A percentile compares a stretch with the other conserved stretches of the same genome.
phyloP scores from a whole-genome alignment of 768 basidiomycete genomes.

The Pluteus cervinus region DNA sequence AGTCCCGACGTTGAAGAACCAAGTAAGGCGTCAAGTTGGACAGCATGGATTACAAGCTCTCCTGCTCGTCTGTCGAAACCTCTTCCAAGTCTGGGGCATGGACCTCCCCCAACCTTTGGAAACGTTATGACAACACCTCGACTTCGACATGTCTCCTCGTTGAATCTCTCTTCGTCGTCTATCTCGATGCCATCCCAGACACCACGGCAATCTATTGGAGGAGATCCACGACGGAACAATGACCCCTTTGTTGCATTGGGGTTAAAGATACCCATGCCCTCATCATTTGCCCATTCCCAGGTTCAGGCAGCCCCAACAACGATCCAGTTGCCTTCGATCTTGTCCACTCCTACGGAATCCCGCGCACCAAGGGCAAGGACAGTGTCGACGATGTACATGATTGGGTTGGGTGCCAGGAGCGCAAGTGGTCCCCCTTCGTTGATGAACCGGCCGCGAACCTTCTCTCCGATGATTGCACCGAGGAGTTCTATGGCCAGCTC shows the following conservation, averaged over 20 bases:
- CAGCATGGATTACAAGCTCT: slow-evolving; percentile 17
- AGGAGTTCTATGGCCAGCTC: no score
- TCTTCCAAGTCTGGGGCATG: slow-evolving; percentile 35
- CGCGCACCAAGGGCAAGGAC: slow-evolving; percentile 35
- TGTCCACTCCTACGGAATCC: slow-evolving; percentile 6
- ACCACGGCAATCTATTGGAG: slow-evolving; percentile 10
- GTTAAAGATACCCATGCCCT: slow-evolving; percentile 59
- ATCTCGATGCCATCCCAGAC: slow-evolving; percentile 9
- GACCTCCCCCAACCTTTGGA: slow-evolving; percentile 58
- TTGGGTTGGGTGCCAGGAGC: slow-evolving; percentile 48
- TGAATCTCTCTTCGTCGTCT: slow-evolving; percentile 16
- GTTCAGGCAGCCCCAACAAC: slow-evolving; percentile 6
- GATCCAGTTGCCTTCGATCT: slow-evolving; percentile 7
- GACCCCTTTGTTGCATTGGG: slow-evolving; percentile 42
- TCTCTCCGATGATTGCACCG: neutral
- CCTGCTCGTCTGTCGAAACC: slow-evolving; percentile 40
- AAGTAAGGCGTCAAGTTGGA: slow-evolving; percentile 6
- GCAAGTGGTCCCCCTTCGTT: slow-evolving; percentile 15
- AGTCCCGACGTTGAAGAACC: slow-evolving; percentile 31
- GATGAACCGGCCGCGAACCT: no score
- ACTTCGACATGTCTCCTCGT: slow-evolving; percentile 43
- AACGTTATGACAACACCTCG: slow-evolving; percentile 63
- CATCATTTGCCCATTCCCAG: slow-evolving; percentile 19
- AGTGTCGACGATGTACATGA: slow-evolving; percentile 57
- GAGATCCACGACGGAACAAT: slow-evolving; percentile 7